Percentiles rank a stretch among this genome's conserved stretches.
These are phyloP conservation scores for Blepharisma stoltei DNA, from an alignment of 73 alveolate species.

Conservation along the genomic window DNA sequence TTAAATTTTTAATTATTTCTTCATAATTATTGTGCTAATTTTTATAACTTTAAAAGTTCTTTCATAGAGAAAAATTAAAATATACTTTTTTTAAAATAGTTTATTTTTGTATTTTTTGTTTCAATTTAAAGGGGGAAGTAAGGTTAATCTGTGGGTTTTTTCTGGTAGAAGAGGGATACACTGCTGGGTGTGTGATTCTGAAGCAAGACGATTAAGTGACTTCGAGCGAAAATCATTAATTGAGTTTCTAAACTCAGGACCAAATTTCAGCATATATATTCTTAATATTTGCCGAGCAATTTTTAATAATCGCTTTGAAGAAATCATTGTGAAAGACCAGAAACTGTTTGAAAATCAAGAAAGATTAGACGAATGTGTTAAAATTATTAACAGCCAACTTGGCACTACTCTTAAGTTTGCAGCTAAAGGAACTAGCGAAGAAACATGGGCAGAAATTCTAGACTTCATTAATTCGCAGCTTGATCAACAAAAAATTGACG, in stretches of 20 bases:
- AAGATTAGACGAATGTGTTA: neutral
- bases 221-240: constrained; percentile 87
- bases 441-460: neutral
- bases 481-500: neutral
- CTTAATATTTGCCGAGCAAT: neutral
- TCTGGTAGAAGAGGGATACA: constrained; percentile 99
- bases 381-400: neutral
- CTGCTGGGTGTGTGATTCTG: constrained; percentile 95
- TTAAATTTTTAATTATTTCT: no score
- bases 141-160: constrained; percentile 86
- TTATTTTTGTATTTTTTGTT: no score
- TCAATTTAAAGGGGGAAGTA: no score
- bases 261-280: neutral
- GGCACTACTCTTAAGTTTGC: neutral
- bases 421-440: neutral
- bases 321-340: constrained; percentile 20
- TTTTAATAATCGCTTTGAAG: neutral
- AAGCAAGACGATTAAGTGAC: constrained; percentile 79
- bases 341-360: neutral
- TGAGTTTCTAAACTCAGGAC: constrained; percentile 51
- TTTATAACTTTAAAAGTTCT: no score
- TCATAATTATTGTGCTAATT: no score
- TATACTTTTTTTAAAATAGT: no score
- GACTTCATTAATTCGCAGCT: neutral
- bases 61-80: no score